phyloP scores from a whole-genome alignment of 768 basidiomycete genomes.

The Chiua virens region DNA sequence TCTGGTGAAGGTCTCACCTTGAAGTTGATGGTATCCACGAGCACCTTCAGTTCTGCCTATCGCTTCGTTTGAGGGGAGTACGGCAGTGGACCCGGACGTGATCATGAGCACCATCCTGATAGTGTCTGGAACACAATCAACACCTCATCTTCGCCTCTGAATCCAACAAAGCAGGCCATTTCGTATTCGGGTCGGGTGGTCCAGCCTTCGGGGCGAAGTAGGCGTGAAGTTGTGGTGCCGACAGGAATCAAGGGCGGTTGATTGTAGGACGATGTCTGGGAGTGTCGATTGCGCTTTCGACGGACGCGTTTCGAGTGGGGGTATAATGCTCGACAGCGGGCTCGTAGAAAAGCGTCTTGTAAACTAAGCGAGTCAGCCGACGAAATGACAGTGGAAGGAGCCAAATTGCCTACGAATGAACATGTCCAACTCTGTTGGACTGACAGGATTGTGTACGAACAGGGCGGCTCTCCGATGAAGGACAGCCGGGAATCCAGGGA shows the following conservation, averaged over 20 bases:
- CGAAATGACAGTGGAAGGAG: neutral
- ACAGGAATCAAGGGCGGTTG: constrained; percentile 45
- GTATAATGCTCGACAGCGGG: constrained; percentile 93
- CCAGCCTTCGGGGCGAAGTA: constrained; percentile 86
- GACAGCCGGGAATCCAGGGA: constrained; percentile 83
- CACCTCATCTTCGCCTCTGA: constrained; percentile 88
- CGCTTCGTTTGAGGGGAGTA: too few relatives aligned
- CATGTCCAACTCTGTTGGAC: constrained; percentile 78
- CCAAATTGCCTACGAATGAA: constrained; percentile 74
- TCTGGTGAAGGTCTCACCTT: too few relatives aligned
- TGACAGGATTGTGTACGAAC: constrained; percentile 85
- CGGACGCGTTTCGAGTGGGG: constrained; percentile 89
- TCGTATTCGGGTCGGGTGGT: constrained; percentile 97
- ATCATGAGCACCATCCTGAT: constrained; percentile 91
- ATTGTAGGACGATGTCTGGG: constrained; percentile 54
- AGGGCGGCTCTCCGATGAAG: constrained; percentile 85
- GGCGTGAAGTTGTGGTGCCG: constrained; percentile 43
- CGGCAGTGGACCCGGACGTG: too few relatives aligned
- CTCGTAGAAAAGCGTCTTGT: constrained; percentile 85
- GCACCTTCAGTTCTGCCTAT: too few relatives aligned
- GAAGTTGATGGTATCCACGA: too few relatives aligned
- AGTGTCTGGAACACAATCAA: constrained; percentile 59
- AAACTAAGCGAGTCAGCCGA: constrained; percentile 48
- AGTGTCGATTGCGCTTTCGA: constrained; percentile 87
- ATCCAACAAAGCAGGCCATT: constrained; percentile 95